These are phyloP conservation scores for Trifolium fragiferum DNA, from an alignment of 306 rosid genomes.

Conservation along the genomic window DNA sequence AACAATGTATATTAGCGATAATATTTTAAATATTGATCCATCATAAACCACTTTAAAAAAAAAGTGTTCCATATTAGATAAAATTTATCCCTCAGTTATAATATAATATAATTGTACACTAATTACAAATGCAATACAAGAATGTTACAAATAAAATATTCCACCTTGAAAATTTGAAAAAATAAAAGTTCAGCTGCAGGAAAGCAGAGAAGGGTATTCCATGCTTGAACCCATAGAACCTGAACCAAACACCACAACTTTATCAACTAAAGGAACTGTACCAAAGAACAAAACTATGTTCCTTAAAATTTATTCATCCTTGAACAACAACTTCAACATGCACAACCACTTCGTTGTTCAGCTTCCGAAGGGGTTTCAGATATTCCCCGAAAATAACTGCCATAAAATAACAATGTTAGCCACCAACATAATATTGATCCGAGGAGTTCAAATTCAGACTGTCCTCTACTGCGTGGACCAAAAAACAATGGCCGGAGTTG, in stretches of 20 bases:
- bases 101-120: neutral
- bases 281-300: conserved; percentile 8
- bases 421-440: neutral
- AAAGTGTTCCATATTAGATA: no score
- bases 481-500: no score
- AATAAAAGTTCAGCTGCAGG: neutral
- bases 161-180: neutral
- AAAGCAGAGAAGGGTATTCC: neutral
- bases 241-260: neutral
- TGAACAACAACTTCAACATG: conserved; percentile 53
- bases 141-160: neutral
- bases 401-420: conserved; percentile 6
- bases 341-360: conserved; percentile 76
- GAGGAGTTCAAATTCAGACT: no score
- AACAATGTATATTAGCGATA: no score
- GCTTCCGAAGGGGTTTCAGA: conserved; percentile 74
- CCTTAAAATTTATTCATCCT: conserved; percentile 31
- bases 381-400: conserved; percentile 82
- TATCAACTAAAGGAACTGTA: neutral
- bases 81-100: no score
- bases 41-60: no score
- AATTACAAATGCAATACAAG: neutral
- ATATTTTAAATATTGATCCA: no score
- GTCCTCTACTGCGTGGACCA: no score
- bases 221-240: neutral